These are phyloP conservation scores for Dactylella cylindrospora DNA, from an alignment of 2,329 filamentous ascomycete genomes.

Conservation along the genomic window DNA sequence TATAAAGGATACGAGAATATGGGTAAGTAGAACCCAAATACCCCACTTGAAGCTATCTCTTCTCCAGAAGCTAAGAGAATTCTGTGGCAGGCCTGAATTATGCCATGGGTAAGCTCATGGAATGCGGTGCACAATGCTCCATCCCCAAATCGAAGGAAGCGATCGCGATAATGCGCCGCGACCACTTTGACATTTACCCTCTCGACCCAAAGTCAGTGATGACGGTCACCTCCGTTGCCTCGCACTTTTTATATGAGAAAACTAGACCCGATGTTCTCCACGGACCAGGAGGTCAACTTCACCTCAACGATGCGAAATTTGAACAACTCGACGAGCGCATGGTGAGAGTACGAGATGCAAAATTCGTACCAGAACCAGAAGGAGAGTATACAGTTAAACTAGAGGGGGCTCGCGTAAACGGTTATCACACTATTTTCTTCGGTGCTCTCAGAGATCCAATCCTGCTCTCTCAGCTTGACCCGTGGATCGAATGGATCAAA, in stretches of 20 bases:
- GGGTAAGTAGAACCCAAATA: conserved; percentile 12
- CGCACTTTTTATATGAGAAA: conserved; percentile 62
- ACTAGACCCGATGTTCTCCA: conserved; percentile 57
- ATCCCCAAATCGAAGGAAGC: conserved; percentile 56
- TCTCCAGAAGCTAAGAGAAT: background rate
- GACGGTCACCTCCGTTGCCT: conserved; percentile 57
- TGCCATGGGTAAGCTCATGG: conserved; percentile 62
- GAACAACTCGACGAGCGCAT: conserved; percentile 54
- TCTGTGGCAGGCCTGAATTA: conserved; percentile 52
- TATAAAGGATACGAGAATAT: conserved; percentile 48
- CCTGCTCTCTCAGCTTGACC: conserved; percentile 54
- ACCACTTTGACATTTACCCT: conserved; percentile 57
- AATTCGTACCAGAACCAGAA: conserved; percentile 51
- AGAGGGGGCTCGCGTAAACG: conserved; percentile 55
- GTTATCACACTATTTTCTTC: conserved; percentile 56
- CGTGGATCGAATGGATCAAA: conserved; percentile 51
- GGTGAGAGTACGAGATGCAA: conserved; percentile 53
- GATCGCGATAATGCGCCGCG: conserved; percentile 54
- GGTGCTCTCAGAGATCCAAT: conserved; percentile 57
- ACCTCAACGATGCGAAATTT: conserved; percentile 54
- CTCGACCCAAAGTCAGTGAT: conserved; percentile 53
- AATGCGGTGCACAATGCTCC: conserved; percentile 58
- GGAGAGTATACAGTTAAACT: conserved; percentile 57
- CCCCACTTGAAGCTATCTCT: background rate
- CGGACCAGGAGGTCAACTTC: conserved; percentile 58